Evolutionary conservation across 2,329 filamentous ascomycete genomes (phyloP).

Genomic region (Camillea tinctor): DNA sequence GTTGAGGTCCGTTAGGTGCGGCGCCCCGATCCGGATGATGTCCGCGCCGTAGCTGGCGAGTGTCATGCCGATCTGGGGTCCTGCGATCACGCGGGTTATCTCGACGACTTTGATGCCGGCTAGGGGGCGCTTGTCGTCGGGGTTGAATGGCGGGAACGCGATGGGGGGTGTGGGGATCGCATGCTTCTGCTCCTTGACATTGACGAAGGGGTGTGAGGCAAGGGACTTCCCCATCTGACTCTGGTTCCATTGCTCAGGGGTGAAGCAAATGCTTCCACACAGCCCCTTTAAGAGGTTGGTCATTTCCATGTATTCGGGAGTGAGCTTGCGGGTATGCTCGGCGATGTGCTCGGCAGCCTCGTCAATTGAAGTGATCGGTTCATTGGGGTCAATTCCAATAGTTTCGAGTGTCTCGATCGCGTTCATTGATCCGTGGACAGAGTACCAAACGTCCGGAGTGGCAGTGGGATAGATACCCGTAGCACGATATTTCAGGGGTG

Average conservation of each 20-base stretch:
- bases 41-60: slow-evolving; percentile 45
- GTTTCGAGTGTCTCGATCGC: slow-evolving; percentile 41
- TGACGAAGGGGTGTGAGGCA: slow-evolving; percentile 42
- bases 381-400: slow-evolving; percentile 42
- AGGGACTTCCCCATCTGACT: slow-evolving; percentile 44
- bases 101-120: slow-evolving; percentile 51
- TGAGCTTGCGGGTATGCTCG: slow-evolving; percentile 32
- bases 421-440: slow-evolving; percentile 49
- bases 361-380: slow-evolving; percentile 20
- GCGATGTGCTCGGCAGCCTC: slow-evolving; percentile 34
- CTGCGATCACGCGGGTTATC: slow-evolving; percentile 47
- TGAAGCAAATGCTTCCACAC: slow-evolving; percentile 45
- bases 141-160: slow-evolving; percentile 31
- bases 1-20: slow-evolving; percentile 42
- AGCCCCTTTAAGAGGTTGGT: slow-evolving; percentile 40
- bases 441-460: slow-evolving; percentile 46
- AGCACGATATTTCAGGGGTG: slow-evolving; percentile 36
- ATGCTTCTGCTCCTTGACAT: slow-evolving; percentile 25
- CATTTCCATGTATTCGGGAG: slow-evolving; percentile 41
- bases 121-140: slow-evolving; percentile 32
- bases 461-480: slow-evolving; percentile 49
- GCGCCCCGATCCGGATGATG: slow-evolving; percentile 45
- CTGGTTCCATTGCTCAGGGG: slow-evolving; percentile 41
- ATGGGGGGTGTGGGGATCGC: slow-evolving; percentile 29
- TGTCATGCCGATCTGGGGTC: slow-evolving; percentile 42